Percentiles rank a stretch among this genome's conserved stretches.
These are phyloP conservation scores for Rhodotorula sp. DNA, from an alignment of 1,284 basidiomycete genomes.

Conservation along the genomic window DNA sequence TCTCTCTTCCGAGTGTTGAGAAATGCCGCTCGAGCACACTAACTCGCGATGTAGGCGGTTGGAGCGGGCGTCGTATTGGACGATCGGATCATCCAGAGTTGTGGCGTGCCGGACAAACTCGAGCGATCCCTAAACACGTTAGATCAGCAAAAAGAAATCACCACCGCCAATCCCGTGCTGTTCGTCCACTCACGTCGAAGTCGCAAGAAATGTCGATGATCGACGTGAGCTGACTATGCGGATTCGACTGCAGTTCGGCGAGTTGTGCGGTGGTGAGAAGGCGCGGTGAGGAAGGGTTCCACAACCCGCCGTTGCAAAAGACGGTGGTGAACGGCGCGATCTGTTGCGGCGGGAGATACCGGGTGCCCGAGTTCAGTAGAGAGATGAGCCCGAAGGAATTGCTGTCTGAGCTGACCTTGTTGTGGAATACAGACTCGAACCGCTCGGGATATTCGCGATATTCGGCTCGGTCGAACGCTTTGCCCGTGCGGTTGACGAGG, in stretches of 20 bases:
- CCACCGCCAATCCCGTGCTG: not conserved
- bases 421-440: conserved; percentile 67
- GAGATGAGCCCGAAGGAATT: not conserved
- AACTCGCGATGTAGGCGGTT: conserved; percentile 48
- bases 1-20: not conserved
- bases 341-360: conserved; percentile 49
- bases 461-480: conserved; percentile 60
- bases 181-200: conserved; percentile 57
- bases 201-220: conserved; percentile 86
- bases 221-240: conserved; percentile 61
- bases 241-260: conserved; percentile 49
- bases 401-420: conserved; percentile 55
- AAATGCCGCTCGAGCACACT: not conserved
- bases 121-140: conserved; percentile 64
- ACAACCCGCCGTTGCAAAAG: conserved; percentile 80
- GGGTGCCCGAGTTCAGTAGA: not conserved
- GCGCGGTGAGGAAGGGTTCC: conserved; percentile 71
- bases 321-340: conserved; percentile 79
- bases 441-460: conserved; percentile 69
- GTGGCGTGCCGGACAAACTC: conserved; percentile 73
- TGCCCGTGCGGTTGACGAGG: conserved; percentile 59
- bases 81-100: conserved; percentile 68
- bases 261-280: conserved; percentile 70
- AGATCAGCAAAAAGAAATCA: not conserved
- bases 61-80: conserved; percentile 56